Evolutionary conservation across 2,329 filamentous ascomycete species (phyloP).

Genomic region (Cercospora canescens): DNA sequence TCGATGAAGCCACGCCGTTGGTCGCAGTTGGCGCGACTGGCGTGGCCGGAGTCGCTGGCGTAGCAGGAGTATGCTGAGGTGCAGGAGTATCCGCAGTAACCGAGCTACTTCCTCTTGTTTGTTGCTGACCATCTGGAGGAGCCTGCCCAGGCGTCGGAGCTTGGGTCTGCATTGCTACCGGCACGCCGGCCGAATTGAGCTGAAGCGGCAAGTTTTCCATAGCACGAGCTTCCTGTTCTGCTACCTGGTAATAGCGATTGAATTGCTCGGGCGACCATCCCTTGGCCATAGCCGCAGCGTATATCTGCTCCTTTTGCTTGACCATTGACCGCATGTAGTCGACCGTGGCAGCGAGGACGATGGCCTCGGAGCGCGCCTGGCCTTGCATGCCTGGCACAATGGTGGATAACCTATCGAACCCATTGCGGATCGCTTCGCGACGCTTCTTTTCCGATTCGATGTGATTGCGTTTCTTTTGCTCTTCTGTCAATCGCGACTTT

Average conservation of each 20-base stretch:
- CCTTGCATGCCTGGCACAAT: constrained; percentile 81
- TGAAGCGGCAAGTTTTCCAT: background rate
- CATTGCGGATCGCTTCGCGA: constrained; percentile 74
- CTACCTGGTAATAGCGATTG: constrained; percentile 16
- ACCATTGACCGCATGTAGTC: constrained; percentile 44
- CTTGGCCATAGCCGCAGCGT: constrained; percentile 33
- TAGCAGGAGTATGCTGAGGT: background rate
- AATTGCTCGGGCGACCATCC: constrained; percentile 19
- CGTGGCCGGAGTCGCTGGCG: background rate
- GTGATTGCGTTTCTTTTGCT: constrained; percentile 73
- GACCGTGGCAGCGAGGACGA: constrained; percentile 66
- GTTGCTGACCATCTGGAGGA: background rate
- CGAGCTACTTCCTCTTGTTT: background rate
- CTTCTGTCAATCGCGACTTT: constrained; percentile 66
- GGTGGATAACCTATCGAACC: constrained; percentile 77
- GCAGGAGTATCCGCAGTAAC: background rate
- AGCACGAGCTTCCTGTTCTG: constrained; percentile 4
- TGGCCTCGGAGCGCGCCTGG: constrained; percentile 79
- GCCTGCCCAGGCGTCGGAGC: background rate
- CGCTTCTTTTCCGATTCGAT: constrained; percentile 69
- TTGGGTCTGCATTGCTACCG: background rate
- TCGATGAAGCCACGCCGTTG: background rate
- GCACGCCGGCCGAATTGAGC: background rate
- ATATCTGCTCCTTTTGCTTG: constrained; percentile 38
- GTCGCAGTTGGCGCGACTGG: background rate